Conservation (phyloP, 2,329 filamentous ascomycete species). For the Colletotrichum lindemuthianum region DNA sequence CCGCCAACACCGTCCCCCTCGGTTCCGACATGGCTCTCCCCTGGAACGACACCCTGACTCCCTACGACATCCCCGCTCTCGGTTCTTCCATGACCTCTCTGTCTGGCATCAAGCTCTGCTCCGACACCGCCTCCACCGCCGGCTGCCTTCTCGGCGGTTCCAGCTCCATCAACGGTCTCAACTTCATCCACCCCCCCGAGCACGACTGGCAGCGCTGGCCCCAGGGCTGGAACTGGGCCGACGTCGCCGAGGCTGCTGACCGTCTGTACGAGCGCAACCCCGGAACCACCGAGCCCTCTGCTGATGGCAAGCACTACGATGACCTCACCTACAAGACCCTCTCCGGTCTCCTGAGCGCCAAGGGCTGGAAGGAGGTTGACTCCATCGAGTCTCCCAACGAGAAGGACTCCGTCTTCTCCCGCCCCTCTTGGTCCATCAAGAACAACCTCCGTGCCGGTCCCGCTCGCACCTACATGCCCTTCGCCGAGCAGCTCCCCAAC, state of each 20-base stretch:
- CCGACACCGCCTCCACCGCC: constrained; percentile 47
- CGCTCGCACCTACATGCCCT: constrained; percentile 38
- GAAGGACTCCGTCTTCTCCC: constrained; percentile 28
- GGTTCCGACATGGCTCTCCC: constrained; percentile 44
- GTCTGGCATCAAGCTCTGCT: constrained; percentile 44
- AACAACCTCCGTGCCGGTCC: constrained; percentile 36
- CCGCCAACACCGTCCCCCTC: constrained; percentile 44
- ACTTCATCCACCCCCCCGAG: constrained; percentile 46
- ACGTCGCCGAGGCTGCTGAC: constrained; percentile 40
- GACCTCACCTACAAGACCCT: constrained; percentile 20
- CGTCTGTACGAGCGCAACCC: constrained; percentile 43
- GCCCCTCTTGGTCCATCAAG: constrained; percentile 32
- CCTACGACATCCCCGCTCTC: constrained; percentile 44
- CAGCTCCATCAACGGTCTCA: constrained; percentile 46
- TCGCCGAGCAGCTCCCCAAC: constrained; percentile 38
- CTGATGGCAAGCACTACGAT: constrained; percentile 38
- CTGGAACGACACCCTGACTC: constrained; percentile 46
- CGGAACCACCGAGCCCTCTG: constrained; percentile 40
- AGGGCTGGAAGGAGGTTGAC: constrained; percentile 37
- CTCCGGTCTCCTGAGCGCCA: constrained; percentile 23
- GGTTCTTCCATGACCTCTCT: constrained; percentile 39
- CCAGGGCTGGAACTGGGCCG: constrained; percentile 42
- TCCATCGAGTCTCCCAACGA: constrained; percentile 52
- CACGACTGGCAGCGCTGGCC: constrained; percentile 46
- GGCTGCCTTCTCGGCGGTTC: constrained; percentile 51